These are phyloP conservation scores for Serendipita sp. DNA, from an alignment of 768 basidiomycete species.

Conservation along the genomic window DNA sequence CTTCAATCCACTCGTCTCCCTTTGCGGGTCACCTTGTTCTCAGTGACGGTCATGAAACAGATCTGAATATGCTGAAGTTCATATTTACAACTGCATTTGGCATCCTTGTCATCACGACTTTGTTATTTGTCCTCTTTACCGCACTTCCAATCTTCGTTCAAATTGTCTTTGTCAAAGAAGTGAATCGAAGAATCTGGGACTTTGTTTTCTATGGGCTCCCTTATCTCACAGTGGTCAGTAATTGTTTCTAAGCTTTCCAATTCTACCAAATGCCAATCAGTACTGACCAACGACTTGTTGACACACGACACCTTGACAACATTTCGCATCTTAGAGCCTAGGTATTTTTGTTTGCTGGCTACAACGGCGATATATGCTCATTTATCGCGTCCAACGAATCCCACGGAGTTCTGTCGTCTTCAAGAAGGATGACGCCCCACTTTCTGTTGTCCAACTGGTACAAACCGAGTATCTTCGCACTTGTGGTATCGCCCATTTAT, in stretches of 20 bases:
- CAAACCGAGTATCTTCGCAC: constrained; percentile 48
- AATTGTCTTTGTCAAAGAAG: neutral
- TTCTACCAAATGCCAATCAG: too few relatives aligned
- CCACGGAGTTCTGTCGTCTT: neutral
- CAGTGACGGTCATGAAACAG: neutral
- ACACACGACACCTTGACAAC: neutral
- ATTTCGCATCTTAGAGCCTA: neutral
- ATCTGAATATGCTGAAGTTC: neutral
- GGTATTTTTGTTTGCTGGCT: neutral
- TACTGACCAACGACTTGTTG: too few relatives aligned
- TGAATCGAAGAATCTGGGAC: neutral
- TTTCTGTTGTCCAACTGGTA: neutral
- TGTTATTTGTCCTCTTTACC: neutral
- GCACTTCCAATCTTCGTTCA: neutral
- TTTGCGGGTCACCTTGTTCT: neutral
- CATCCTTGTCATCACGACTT: neutral
- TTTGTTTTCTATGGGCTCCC: constrained; percentile 1
- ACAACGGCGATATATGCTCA: neutral
- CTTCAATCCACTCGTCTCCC: neutral
- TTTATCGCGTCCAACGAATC: constrained; percentile 1
- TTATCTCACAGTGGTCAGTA: neutral
- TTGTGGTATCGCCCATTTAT: constrained; percentile 55
- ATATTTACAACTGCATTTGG: neutral
- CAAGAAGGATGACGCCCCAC: neutral
- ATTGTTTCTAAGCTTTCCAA: too few relatives aligned